Evolutionary conservation across 1,284 basidiomycete species (phyloP).

Genomic region (Fomitopsis schrenkii): DNA sequence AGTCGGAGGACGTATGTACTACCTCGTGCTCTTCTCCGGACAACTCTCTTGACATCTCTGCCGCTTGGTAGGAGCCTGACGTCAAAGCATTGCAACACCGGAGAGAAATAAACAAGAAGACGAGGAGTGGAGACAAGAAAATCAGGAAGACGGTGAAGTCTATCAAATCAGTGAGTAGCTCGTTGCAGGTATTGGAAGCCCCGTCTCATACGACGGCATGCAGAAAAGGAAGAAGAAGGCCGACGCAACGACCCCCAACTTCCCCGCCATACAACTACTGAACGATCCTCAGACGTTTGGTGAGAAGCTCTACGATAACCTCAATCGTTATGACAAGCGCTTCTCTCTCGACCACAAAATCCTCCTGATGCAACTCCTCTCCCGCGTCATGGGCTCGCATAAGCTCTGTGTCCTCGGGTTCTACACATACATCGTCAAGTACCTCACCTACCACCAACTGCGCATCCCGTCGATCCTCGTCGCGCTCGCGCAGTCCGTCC

Average conservation of each 20-base stretch:
- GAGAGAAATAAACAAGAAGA: conserved; percentile 88
- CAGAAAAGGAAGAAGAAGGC: conserved; percentile 61
- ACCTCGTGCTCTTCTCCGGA: conserved; percentile 4
- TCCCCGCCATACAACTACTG: conserved; percentile 90
- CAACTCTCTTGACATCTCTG: not conserved
- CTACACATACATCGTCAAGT: conserved; percentile 96
- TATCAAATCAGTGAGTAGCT: conserved; percentile 44
- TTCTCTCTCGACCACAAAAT: conserved; percentile 97
- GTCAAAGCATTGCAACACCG: conserved; percentile 77
- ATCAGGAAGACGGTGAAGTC: conserved; percentile 66
- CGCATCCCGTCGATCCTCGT: conserved; percentile 94
- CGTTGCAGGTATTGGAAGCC: conserved; percentile 1
- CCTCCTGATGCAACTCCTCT: conserved; percentile 94
- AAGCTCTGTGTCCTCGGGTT: conserved; percentile 94
- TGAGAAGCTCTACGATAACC: conserved; percentile 89
- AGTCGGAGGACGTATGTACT: conserved; percentile 55
- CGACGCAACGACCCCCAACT: conserved; percentile 60
- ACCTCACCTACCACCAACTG: conserved; percentile 91
- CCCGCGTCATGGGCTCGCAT: conserved; percentile 92
- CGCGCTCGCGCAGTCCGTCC: conserved; percentile 92
- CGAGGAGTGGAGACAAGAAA: conserved; percentile 75
- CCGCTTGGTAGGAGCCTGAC: conserved; percentile 49
- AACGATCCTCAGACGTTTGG: conserved; percentile 96
- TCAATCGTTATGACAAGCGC: conserved; percentile 87
- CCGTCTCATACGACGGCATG: not conserved